phyloP scores from a whole-genome alignment of 495 filamentous ascomycete genomes.

The Aspergillus indologenus region DNA sequence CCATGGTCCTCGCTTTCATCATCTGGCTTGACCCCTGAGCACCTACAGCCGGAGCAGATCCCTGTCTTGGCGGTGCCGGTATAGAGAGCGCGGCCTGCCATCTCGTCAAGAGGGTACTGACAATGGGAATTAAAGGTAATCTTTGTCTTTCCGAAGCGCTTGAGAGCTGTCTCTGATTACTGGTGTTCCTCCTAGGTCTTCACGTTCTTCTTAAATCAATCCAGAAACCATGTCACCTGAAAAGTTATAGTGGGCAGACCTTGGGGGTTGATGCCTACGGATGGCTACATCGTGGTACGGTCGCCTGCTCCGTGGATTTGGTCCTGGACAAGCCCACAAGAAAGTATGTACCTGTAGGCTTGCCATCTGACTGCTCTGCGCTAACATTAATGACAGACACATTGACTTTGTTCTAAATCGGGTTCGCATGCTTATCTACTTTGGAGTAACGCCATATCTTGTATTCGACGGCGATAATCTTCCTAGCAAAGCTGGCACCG shows the following conservation, averaged over 20 bases:
- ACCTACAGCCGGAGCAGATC: slow-evolving; percentile 16
- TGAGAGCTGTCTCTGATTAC: slow-evolving; percentile 1
- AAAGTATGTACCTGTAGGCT: slow-evolving; percentile 52
- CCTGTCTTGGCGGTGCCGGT: slow-evolving; percentile 20
- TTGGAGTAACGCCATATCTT: slow-evolving; percentile 86
- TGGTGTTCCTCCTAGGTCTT: slow-evolving; percentile 55
- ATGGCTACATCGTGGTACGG: slow-evolving; percentile 94
- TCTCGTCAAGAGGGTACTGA: slow-evolving; percentile 32
- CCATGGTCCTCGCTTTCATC: slow-evolving; percentile 6
- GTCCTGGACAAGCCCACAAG: slow-evolving; percentile 82
- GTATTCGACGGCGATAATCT: slow-evolving; percentile 96
- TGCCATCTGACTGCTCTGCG: not conserved
- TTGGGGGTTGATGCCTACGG: slow-evolving; percentile 95
- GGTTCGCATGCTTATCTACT: slow-evolving; percentile 88
- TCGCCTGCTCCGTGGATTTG: slow-evolving; percentile 87
- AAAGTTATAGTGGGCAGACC: slow-evolving; percentile 82
- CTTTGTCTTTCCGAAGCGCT: slow-evolving; percentile 1
- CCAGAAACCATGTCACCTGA: slow-evolving; percentile 81
- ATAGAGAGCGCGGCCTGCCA: slow-evolving; percentile 33
- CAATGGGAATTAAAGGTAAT: slow-evolving; percentile 72
- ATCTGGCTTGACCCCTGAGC: slow-evolving; percentile 7
- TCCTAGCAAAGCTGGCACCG: slow-evolving; percentile 92
- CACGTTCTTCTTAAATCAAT: slow-evolving; percentile 94
- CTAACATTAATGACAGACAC: slow-evolving; percentile 53
- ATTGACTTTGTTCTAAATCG: slow-evolving; percentile 89